Base-by-base conservation (phyloP, 495 filamentous ascomycete genomes). In the Penicillium bovifimosum region DNA sequence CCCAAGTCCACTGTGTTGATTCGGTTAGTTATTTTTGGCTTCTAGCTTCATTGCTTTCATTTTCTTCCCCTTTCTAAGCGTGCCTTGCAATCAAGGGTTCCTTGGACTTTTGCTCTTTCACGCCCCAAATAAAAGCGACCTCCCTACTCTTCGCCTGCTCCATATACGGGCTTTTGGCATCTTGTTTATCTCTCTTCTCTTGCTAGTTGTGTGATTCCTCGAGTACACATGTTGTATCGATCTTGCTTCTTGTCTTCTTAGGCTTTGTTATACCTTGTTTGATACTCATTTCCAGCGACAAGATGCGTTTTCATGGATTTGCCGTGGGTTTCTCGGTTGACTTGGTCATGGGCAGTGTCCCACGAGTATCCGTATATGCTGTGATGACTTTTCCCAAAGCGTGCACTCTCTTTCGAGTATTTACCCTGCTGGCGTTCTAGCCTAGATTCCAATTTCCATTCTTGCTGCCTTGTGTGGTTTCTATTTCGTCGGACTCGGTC, bases 1-100 rank as follows among this genome's bases (percentile, higher is more conserved):
- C 72, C 72, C 72, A 68, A 73, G 62, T 74, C 68, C 69, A 73
- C 63, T 60, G 64, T 69, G 63, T 67, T 70, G 64, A 62, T 58
- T 67, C 66, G 61, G 68, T 64, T 64, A 33, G 47, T 55, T 55
- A 9, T 16, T 5, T 42, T 20, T 41, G 32, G 17, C 38, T 26
- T 41, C 17, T 39, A 5, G 7, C 18, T 18, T 45, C 8, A 5
- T 29, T 31, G 2, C n/a, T 63, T 53, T 45, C 59, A 50, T 61
- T 57, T 13, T 17, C 20, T 24, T 24, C 41, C 39, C 48, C 26
- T 63, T 64, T 69, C 52, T 54, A 64, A 69, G 60, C 56, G 20
- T 49, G 58, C 56, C 59, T 52, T 64, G 62, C 62, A 50, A 59
- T 60, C 57, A 50, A 62, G 49, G 63, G 59, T 60, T 43, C 59